These are phyloP conservation scores for Ambrosiella cleistominuta DNA, from an alignment of 2,329 filamentous ascomycete species.

Conservation along the genomic window DNA sequence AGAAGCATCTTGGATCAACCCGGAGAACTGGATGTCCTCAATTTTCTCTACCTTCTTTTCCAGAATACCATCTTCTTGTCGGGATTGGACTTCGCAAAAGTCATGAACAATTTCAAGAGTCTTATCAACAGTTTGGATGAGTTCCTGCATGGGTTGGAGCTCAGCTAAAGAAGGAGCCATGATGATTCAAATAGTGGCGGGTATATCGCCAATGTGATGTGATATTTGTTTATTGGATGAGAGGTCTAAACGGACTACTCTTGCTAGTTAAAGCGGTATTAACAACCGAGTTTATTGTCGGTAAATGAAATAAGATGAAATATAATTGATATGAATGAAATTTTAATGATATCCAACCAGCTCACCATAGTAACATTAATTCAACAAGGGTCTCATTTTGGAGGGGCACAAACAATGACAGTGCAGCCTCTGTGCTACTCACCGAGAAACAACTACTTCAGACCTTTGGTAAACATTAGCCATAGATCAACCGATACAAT, in stretches of 20 bases:
- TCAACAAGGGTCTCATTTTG: neutral
- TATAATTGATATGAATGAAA: neutral
- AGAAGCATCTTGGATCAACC: conserved; percentile 50
- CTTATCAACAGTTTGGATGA: conserved; percentile 14
- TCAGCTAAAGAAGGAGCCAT: neutral
- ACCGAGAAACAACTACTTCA: neutral
- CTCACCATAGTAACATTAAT: neutral
- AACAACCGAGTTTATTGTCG: neutral
- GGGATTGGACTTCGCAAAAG: conserved; percentile 22
- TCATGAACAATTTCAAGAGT: conserved; percentile 24
- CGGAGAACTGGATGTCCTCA: conserved; percentile 37
- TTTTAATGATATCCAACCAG: neutral
- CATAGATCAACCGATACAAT: neutral
- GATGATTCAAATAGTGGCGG: neutral
- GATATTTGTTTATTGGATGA: too few species aligned
- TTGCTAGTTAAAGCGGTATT: too few species aligned
- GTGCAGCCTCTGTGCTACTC: neutral
- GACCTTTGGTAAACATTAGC: neutral
- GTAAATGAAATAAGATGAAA: neutral
- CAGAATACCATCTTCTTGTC: conserved; percentile 3
- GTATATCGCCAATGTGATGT: too few species aligned
- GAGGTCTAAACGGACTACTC: too few species aligned
- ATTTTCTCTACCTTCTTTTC: neutral
- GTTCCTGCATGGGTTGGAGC: neutral
- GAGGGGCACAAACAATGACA: neutral